phyloP scores from a whole-genome alignment of 192 early-diverging fungal species.

The Umbelopsis isabellina region DNA sequence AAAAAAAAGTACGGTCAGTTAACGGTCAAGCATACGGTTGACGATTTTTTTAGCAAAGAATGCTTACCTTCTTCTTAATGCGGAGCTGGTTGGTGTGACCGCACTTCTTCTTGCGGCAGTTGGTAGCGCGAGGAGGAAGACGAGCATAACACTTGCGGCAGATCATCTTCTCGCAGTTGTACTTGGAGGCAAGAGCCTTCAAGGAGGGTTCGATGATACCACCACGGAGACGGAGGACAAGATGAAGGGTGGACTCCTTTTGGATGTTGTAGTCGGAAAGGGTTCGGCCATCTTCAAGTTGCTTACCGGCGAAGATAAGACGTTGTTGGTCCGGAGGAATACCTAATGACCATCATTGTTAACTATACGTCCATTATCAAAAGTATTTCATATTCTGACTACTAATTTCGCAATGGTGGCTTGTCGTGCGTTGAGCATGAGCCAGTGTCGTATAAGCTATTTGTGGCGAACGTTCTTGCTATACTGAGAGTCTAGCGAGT shows the following conservation, averaged over 20 bases:
- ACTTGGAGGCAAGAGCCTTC: constrained; percentile 98
- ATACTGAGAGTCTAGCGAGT: too few relatives aligned
- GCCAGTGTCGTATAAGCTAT: too few relatives aligned
- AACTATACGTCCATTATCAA: too few relatives aligned
- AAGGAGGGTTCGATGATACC: constrained; percentile 98
- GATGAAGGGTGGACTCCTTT: constrained; percentile 99
- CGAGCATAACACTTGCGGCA: constrained; percentile 99
- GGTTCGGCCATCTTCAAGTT: constrained; percentile 98
- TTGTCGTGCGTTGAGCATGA: too few relatives aligned
- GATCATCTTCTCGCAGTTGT: constrained; percentile 99
- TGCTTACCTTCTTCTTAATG: constrained; percentile 94
- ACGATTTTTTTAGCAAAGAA: background rate
- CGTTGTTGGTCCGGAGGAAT: constrained; percentile 99
- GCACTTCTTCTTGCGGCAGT: constrained; percentile 99
- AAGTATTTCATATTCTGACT: too few relatives aligned
- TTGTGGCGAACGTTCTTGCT: too few relatives aligned
- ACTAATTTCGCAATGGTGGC: too few relatives aligned
- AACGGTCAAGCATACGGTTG: background rate
- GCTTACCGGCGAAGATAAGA: constrained; percentile 99
- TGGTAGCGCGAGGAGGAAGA: constrained; percentile 98
- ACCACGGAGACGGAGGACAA: constrained; percentile 97
- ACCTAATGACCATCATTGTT: constrained; percentile 41
- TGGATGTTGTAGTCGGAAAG: constrained; percentile 99
- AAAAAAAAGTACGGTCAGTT: background rate
- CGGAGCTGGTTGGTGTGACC: constrained; percentile 99